These are phyloP conservation scores for Pythium vanterpoolii DNA, from an alignment of 352 stramenopile genomes.

Conservation along the genomic window DNA sequence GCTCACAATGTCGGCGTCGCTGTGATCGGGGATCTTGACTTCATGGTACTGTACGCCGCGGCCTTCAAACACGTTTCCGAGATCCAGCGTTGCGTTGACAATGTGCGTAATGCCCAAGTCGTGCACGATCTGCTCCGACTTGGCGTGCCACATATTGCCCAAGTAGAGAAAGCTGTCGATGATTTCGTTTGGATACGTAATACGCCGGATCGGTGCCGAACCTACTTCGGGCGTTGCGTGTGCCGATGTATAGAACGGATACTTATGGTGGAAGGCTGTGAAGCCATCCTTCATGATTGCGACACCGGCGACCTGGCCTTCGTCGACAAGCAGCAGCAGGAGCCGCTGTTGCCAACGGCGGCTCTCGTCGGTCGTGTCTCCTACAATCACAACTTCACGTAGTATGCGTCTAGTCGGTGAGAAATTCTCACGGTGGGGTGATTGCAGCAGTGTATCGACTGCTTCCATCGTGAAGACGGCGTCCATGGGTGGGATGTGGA, in stretches of 20 bases:
- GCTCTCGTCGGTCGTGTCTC: conserved; percentile 27
- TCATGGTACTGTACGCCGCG: conserved; percentile 56
- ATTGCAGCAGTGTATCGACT: conserved; percentile 20
- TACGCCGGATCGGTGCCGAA: conserved; percentile 6
- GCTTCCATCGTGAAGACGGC: conserved; percentile 18
- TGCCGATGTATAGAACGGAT: conserved; percentile 60
- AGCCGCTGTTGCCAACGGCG: conserved; percentile 41
- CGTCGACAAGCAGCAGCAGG: conserved; percentile 39
- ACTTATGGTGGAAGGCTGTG: conserved; percentile 35
- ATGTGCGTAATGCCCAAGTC: conserved; percentile 72
- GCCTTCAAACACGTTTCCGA: conserved; percentile 54
- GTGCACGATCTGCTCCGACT: conserved; percentile 43
- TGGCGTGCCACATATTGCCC: conserved; percentile 74
- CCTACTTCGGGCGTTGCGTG: not conserved
- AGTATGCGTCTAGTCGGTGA: conserved; percentile 35
- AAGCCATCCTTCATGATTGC: conserved; percentile 44
- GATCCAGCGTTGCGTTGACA: conserved; percentile 56
- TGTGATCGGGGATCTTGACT: conserved; percentile 48
- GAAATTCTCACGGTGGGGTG: conserved; percentile 24
- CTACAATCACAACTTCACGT: conserved; percentile 53
- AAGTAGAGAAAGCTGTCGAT: conserved; percentile 60
- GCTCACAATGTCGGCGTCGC: conserved; percentile 37
- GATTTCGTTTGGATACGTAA: conserved; percentile 75
- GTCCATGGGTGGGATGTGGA: conserved; percentile 42
- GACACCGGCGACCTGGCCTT: conserved; percentile 42